Evolutionary conservation across 768 basidiomycete genomes (phyloP).

Genomic region (Chalciporus chontae): DNA sequence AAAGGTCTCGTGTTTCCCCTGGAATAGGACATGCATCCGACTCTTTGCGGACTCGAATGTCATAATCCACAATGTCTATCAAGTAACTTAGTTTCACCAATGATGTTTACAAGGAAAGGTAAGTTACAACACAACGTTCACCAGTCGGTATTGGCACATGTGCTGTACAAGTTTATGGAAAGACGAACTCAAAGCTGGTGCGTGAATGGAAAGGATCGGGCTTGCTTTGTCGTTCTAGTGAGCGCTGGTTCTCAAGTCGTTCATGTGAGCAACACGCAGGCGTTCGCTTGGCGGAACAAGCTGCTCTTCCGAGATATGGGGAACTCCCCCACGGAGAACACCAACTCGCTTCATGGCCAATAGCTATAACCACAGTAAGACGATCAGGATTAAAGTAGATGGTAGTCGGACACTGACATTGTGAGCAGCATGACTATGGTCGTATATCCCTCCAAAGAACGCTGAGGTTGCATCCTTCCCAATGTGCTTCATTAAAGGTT

Average conservation of each 20-base stretch:
- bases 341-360: conserved; percentile 56
- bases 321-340: conserved; percentile 47
- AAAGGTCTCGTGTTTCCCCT: too few species aligned
- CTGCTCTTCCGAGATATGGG: conserved; percentile 57
- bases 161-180: background rate
- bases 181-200: background rate
- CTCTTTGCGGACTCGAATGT: too few species aligned
- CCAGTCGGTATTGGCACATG: background rate
- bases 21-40: too few species aligned
- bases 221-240: conserved; percentile 17
- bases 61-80: too few species aligned
- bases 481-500: conserved; percentile 78
- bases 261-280: conserved; percentile 62
- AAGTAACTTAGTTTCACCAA: too few species aligned
- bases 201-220: background rate
- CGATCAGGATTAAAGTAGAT: conserved; percentile 5
- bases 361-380: conserved; percentile 5
- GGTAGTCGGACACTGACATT: conserved; percentile 46
- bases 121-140: background rate
- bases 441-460: conserved; percentile 91
- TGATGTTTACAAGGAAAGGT: background rate
- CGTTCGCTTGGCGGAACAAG: conserved; percentile 69
- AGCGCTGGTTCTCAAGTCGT: conserved; percentile 46
- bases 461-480: conserved; percentile 91
- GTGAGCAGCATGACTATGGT: conserved; percentile 85